Evolutionary conservation across 768 basidiomycete genomes (phyloP).

Genomic region (Trametes sanguinea): DNA sequence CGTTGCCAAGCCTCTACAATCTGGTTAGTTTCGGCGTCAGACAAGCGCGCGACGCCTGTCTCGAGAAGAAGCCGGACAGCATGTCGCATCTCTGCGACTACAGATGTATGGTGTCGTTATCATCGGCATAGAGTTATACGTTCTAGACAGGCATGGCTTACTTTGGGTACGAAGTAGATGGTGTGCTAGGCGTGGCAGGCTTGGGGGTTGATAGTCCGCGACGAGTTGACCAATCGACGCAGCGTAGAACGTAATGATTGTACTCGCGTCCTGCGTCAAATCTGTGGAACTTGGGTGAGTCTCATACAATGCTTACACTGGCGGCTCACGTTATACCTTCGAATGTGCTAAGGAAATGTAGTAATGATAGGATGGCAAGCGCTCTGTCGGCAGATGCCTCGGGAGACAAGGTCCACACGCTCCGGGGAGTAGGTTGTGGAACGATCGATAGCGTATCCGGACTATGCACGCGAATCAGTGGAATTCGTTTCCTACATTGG

Average conservation of each 20-base stretch:
- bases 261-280: slow-evolving; percentile 64
- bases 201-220: slow-evolving; percentile 61
- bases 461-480: slow-evolving; percentile 32
- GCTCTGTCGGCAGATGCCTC: slow-evolving; percentile 70
- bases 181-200: slow-evolving; percentile 68
- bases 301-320: too few species aligned
- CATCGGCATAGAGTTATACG: slow-evolving; percentile 22
- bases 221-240: slow-evolving; percentile 65
- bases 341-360: slow-evolving; percentile 72
- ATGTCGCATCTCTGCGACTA: slow-evolving; percentile 61
- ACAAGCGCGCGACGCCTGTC: slow-evolving; percentile 63
- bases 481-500: too few species aligned
- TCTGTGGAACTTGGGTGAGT: slow-evolving; percentile 44
- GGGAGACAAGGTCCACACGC: slow-evolving; percentile 74
- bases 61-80: slow-evolving; percentile 81
- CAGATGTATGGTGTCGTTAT: background rate
- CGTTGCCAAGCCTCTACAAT: slow-evolving; percentile 67
- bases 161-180: slow-evolving; percentile 78
- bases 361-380: slow-evolving; percentile 62
- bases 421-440: slow-evolving; percentile 36
- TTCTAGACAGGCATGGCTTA: slow-evolving; percentile 31
- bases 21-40: slow-evolving; percentile 63
- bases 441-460: slow-evolving; percentile 46
- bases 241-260: slow-evolving; percentile 80
- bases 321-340: slow-evolving; percentile 49